Evolutionary conservation across 176 grass and related monocot genomes (phyloP).

Genomic region (Coix lacrymajobi): DNA sequence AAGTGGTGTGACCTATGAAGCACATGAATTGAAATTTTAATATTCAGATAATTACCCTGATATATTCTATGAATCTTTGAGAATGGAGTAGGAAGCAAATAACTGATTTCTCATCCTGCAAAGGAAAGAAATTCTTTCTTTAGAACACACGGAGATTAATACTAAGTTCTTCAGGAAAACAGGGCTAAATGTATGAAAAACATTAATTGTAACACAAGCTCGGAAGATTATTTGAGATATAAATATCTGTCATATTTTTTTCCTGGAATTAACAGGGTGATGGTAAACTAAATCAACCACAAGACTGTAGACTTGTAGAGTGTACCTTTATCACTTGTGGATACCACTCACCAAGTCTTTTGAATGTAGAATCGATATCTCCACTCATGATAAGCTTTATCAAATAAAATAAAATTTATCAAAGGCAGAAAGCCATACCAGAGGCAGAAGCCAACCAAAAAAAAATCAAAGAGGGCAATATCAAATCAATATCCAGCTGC

Average conservation of each 20-base stretch:
- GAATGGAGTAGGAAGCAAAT: conserved; percentile 97
- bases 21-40: conserved; percentile 1
- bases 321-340: conserved; percentile 83
- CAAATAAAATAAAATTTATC: conserved; percentile 41
- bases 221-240: background rate
- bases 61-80: conserved; percentile 92
- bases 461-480: background rate
- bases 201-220: background rate
- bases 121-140: conserved; percentile 24
- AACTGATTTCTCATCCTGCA: conserved; percentile 82
- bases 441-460: background rate
- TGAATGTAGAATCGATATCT: conserved; percentile 83
- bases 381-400: conserved; percentile 91
- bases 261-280: background rate
- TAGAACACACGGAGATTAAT: background rate
- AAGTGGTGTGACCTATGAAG: background rate
- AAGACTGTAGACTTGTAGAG: background rate
- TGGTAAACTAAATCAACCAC: conserved; percentile 15
- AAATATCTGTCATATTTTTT: background rate
- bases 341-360: conserved; percentile 90
- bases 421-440: conserved; percentile 22
- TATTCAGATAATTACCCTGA: conserved; percentile 61
- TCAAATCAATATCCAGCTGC: background rate
- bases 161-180: conserved; percentile 4
- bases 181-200: background rate